Percentiles rank a stretch among this genome's conserved stretches.
Evolutionary conservation across 805 yeast species (phyloP).

Genomic region (Wickerhamiella allomyrinae): DNA sequence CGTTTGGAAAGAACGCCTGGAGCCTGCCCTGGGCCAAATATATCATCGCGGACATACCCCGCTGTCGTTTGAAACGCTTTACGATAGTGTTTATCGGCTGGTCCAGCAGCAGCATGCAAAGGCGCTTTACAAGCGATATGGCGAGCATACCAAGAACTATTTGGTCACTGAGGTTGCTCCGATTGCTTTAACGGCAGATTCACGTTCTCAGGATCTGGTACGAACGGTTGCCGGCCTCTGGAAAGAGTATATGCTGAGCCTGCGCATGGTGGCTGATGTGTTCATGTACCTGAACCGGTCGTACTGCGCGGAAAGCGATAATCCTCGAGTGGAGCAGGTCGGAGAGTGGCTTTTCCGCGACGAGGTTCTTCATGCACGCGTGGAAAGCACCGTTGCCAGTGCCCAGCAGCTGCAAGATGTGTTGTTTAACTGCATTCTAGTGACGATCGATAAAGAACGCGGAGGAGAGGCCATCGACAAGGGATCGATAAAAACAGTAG

Average conservation of each 20-base stretch:
- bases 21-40: conserved; percentile 16
- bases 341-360: conserved; percentile 14
- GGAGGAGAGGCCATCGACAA: conserved; percentile 7
- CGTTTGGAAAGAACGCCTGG: conserved; percentile 13
- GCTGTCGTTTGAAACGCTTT: conserved; percentile 12
- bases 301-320: conserved; percentile 11
- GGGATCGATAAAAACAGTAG: conserved; percentile 3
- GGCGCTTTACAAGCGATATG: conserved; percentile 10
- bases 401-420: conserved; percentile 3
- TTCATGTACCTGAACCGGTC: conserved; percentile 17
- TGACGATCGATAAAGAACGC: conserved; percentile 9
- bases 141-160: conserved; percentile 8
- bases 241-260: conserved; percentile 9
- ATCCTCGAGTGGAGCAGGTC: conserved; percentile 9
- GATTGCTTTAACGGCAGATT: neutral
- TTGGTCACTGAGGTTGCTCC: conserved; percentile 1
- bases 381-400: neutral
- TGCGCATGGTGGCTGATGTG: conserved; percentile 13
- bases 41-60: conserved; percentile 3
- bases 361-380: conserved; percentile 3
- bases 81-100: conserved; percentile 14
- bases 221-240: conserved; percentile 8
- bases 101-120: conserved; percentile 17
- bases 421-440: conserved; percentile 3
- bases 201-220: conserved; percentile 3